A percentile compares a stretch with the other conserved stretches of the same genome.
phyloP scores from a whole-genome alignment of 805 yeast genomes.

The Saturnispora mendoncae region DNA sequence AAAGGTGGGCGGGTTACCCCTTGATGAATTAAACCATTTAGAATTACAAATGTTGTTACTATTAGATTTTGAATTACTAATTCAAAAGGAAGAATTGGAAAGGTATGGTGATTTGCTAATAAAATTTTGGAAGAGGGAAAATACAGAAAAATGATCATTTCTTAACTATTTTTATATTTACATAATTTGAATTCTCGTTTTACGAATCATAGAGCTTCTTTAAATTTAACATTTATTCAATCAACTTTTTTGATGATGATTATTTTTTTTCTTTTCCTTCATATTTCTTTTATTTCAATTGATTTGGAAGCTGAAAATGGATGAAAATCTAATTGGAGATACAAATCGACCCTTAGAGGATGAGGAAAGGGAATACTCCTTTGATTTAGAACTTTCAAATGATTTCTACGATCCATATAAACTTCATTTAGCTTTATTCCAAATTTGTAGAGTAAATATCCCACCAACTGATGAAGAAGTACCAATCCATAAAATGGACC shows the following conservation, averaged over 20 bases:
- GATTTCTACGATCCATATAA: constrained; percentile 18
- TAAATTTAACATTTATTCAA: too few relatives aligned
- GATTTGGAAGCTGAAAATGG: neutral
- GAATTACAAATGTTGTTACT: constrained; percentile 82
- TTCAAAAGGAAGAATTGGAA: constrained; percentile 84
- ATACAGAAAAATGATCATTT: constrained; percentile 28
- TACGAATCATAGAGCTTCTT: too few relatives aligned
- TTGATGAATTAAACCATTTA: constrained; percentile 85
- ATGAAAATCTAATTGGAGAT: neutral
- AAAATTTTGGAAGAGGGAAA: constrained; percentile 74
- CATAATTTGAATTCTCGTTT: too few relatives aligned
- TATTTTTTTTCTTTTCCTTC: neutral
- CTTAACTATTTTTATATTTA: too few relatives aligned
- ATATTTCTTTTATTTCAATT: neutral
- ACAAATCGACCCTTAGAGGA: constrained; percentile 8
- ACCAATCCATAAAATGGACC: constrained; percentile 7
- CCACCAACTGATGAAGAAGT: constrained; percentile 10
- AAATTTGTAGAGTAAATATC: constrained; percentile 20
- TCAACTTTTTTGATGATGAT: too few relatives aligned
- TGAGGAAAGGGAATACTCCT: constrained; percentile 16
- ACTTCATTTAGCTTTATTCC: constrained; percentile 26
- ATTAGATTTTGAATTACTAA: constrained; percentile 79
- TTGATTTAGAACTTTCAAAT: constrained; percentile 17
- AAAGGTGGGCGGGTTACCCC: constrained; percentile 89
- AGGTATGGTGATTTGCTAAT: constrained; percentile 79